A percentile compares a stretch with the other conserved stretches of the same genome.
These are phyloP conservation scores for Gaertneriomyces sp. DNA, from an alignment of 192 early-diverging fungal genomes.

Conservation along the genomic window DNA sequence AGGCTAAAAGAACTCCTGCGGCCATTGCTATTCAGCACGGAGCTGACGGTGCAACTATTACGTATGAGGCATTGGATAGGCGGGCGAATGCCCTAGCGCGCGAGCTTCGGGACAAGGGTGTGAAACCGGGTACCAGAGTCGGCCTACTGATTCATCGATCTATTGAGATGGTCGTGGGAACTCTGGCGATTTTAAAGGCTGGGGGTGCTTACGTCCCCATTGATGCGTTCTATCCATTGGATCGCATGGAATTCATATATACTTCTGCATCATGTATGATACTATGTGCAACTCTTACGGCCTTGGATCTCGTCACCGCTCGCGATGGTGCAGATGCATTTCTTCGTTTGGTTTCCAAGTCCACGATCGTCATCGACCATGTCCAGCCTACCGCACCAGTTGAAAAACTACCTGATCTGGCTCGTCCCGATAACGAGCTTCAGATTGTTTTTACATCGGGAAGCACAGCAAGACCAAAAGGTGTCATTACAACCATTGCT, in stretches of 20 bases:
- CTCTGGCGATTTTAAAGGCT: conserved; percentile 30
- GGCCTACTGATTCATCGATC: not conserved
- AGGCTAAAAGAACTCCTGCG: too few relatives aligned
- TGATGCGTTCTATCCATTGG: conserved; percentile 4
- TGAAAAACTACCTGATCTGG: not conserved
- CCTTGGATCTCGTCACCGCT: too few relatives aligned
- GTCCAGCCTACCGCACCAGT: not conserved
- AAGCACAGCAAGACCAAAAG: conserved; percentile 5
- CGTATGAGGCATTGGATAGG: conserved; percentile 27
- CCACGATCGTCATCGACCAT: not conserved
- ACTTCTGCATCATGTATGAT: too few relatives aligned
- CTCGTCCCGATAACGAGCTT: not conserved
- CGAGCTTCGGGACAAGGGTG: conserved; percentile 5
- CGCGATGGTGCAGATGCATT: not conserved
- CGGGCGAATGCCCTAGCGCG: conserved; percentile 13
- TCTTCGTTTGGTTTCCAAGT: not conserved
- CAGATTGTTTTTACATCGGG: not conserved
- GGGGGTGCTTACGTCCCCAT: conserved; percentile 29
- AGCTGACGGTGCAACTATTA: not conserved
- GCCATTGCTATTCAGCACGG: too few relatives aligned
- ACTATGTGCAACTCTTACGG: too few relatives aligned
- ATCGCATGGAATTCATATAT: conserved; percentile 6
- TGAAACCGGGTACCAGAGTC: not conserved
- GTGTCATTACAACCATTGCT: not conserved
- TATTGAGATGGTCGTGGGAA: conserved; percentile 20